Base-by-base conservation (phyloP, 129 eudicot genomes). In the Artemisia annua region DNA sequence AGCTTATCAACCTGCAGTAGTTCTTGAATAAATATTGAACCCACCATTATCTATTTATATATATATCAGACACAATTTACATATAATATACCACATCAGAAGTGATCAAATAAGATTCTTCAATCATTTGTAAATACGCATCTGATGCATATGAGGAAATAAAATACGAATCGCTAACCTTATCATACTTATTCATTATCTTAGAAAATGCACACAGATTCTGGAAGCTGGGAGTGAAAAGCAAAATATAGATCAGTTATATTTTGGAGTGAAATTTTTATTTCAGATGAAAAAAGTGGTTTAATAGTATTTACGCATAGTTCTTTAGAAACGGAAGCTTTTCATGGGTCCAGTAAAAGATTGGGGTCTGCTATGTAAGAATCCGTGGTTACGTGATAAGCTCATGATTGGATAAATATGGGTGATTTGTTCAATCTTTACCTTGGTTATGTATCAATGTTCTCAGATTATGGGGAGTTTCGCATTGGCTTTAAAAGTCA, bases 181-280 rank as follows among this genome's bases (percentile, higher is more conserved):
- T 84, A 66, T 87, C 93, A 48, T 87, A 84, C 67, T 87, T 87
- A 78, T 87, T 82, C 89, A 87, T 76, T 77, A 87, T 84, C 76
- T 84, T 84, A 19, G 89, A 84, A 39, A 84, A 82, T 0, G 89
- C 89, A 83, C 77, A 48, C 44, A 70, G 78, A 53, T 87, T 87
- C 75, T 84, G 72, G 43, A 87, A 87, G 17, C 93, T 87, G 85
- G 4, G 54, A 69, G 50, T 71, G 73, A 14, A 49, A 30, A 68
- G 10, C 63, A 76, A 56, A 5, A 76, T 13, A 58, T 26, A 76
- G 32, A 17, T 76, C 43, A 67, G 60, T 75, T 56, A 16, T 17
- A 48, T 22, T 15, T 26, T 3, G 2, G 2, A 46, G 3, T 1
- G 3, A 57, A 58, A 20, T 9, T 3, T 54, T 16, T 55, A 57